Evolutionary conservation across 208 protist genomes (phyloP).

Genomic region (Trypanosoma grayi): DNA sequence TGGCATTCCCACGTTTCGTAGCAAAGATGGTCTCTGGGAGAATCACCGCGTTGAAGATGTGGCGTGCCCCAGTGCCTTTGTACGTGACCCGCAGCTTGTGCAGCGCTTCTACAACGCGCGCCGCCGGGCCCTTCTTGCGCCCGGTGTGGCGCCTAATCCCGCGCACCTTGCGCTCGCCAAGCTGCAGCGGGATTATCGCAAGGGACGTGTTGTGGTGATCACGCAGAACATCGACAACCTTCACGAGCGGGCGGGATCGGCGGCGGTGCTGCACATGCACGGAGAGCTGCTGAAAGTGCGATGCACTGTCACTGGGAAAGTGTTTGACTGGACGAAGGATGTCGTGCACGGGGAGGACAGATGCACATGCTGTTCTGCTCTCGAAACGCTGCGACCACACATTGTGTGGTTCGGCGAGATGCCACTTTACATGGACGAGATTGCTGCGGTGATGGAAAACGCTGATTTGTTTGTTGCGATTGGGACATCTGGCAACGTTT

Average conservation of each 20-base stretch:
- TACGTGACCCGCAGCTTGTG: constrained; percentile 41
- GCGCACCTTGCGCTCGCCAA: constrained; percentile 50
- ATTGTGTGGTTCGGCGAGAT: constrained; percentile 88
- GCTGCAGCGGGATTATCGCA: constrained; percentile 40
- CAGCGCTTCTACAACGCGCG: constrained; percentile 73
- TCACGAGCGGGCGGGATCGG: constrained; percentile 67
- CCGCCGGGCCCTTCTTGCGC: constrained; percentile 29
- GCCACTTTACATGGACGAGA: constrained; percentile 64
- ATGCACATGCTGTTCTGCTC: constrained; percentile 43
- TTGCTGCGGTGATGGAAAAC: constrained; percentile 28
- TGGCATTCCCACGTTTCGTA: constrained; percentile 59
- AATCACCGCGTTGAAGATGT: constrained; percentile 76
- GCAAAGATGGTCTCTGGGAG: constrained; percentile 64
- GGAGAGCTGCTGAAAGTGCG: constrained; percentile 75
- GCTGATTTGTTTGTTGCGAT: constrained; percentile 72
- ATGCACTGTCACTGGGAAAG: constrained; percentile 35
- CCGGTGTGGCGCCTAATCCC: constrained; percentile 44
- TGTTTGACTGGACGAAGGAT: constrained; percentile 35
- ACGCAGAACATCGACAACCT: constrained; percentile 84
- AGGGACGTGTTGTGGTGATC: constrained; percentile 41
- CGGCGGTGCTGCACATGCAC: constrained; percentile 74
- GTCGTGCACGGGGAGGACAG: constrained; percentile 29
- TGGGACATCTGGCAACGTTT: constrained; percentile 74
- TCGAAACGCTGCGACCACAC: constrained; percentile 64
- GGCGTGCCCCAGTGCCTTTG: constrained; percentile 49